phyloP scores from a whole-genome alignment of 2,329 filamentous ascomycete genomes.

The Microthyrium microscopicum region DNA sequence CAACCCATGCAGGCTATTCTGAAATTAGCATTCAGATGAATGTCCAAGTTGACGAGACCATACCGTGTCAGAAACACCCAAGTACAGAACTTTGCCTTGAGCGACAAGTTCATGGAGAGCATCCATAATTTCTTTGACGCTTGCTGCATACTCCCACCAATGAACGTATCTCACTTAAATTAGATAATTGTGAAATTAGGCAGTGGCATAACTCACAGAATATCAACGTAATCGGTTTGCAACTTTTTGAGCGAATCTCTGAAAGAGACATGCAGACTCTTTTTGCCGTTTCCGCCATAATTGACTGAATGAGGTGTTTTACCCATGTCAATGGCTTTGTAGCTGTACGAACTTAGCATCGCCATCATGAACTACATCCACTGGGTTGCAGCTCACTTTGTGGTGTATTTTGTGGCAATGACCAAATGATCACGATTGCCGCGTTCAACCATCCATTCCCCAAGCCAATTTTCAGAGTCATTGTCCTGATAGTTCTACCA shows the following conservation, averaged over 20 bases:
- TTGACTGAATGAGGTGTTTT: constrained; percentile 17
- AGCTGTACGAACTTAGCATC: too few relatives aligned
- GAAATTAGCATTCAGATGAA: too few relatives aligned
- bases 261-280: constrained; percentile 26
- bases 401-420: constrained; percentile 25
- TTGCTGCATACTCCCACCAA: constrained; percentile 47
- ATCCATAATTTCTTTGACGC: constrained; percentile 52
- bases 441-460: constrained; percentile 26
- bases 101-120: constrained; percentile 43
- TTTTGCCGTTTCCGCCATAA: constrained; percentile 27
- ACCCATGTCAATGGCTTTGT: constrained; percentile 2
- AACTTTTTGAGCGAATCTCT: constrained; percentile 30
- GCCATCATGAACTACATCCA: too few relatives aligned
- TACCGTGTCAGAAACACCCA: constrained; percentile 54
- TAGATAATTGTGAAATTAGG: not conserved
- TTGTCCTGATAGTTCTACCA: too few relatives aligned
- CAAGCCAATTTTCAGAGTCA: constrained; percentile 26
- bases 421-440: constrained; percentile 24
- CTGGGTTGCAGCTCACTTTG: too few relatives aligned
- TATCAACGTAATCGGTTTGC: constrained; percentile 28
- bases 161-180: constrained; percentile 1
- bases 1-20: constrained; percentile 55
- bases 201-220: constrained; percentile 8
- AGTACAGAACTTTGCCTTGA: constrained; percentile 47
- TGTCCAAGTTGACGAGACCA: too few relatives aligned